Base-by-base conservation (phyloP, 208 protist species). In the Acanthamoeba healyi region DNA sequence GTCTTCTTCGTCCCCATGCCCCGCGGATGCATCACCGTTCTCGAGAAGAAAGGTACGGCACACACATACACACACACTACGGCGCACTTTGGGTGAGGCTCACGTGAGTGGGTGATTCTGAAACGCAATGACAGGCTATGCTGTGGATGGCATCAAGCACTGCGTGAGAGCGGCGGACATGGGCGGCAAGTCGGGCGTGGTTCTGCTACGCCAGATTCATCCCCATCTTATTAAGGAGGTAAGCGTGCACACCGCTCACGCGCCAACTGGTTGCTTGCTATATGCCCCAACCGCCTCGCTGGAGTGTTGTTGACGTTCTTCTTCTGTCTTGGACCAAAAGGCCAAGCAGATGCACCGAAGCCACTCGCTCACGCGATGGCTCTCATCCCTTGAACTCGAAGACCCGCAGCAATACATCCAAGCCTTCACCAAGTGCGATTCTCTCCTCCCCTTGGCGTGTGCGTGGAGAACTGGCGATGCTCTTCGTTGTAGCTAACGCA, bases 1-100 rank as follows among this genome's bases (percentile, higher is more conserved):
- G 38, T 91, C 38, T 91, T 91, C 56, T 91, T 91, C 42, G 29
- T 91, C 14, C 84, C 84, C 24, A 91, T 91, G 84, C 84, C 84
- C n/a, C 84, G 84, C 36, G 84, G 84, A 46, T 91, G 84, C 40
- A 91, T 91, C 49, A 91, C 84, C 19, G 54, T 91, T 9, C 84
- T 91, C 34, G 84, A 91, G 32, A 63, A 91, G 61, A 12, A 70
- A 6, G 38, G 82, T 84, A 84, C 42, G 22, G 5, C 7, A 46
- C 26, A 84, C 40, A n/a, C n/a, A n/a, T n/a, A n/a, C n/a, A n/a
- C n/a, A n/a, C n/a, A n/a, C n/a, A n/a, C n/a, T n/a, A n/a, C n/a
- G n/a, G n/a, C n/a, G n/a, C n/a, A n/a, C n/a, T n/a, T n/a, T n/a
- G n/a, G n/a, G n/a, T n/a, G n/a, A n/a, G n/a, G n/a, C n/a, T n/a